phyloP scores from a whole-genome alignment of 768 basidiomycete genomes.

The Pluteus cervinus region DNA sequence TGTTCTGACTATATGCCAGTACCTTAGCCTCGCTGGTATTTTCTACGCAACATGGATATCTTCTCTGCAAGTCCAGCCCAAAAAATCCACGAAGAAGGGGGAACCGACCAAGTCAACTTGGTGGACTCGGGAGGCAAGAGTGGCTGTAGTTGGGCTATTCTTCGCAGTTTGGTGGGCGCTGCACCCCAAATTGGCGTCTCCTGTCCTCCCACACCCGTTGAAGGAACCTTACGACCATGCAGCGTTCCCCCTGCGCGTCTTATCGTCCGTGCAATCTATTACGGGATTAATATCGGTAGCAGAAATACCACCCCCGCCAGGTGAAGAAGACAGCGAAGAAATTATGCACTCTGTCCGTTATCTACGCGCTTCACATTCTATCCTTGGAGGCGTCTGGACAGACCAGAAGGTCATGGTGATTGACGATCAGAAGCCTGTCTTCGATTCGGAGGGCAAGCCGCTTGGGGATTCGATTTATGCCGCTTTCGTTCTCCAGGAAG shows the following conservation, averaged over 20 bases:
- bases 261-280: slow-evolving; percentile 60
- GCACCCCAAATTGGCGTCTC: slow-evolving; percentile 38
- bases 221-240: slow-evolving; percentile 44
- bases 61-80: slow-evolving; percentile 8
- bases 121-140: background rate
- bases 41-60: slow-evolving; percentile 24
- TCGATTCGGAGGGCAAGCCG: slow-evolving; percentile 46
- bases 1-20: slow-evolving; percentile 11
- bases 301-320: slow-evolving; percentile 46
- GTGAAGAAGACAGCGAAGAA: slow-evolving; percentile 20
- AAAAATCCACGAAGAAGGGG: slow-evolving; percentile 7
- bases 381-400: slow-evolving; percentile 78
- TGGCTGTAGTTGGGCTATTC: slow-evolving; percentile 20
- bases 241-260: slow-evolving; percentile 51
- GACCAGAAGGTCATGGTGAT: slow-evolving; percentile 39
- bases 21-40: slow-evolving; percentile 24
- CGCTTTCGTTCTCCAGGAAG: slow-evolving; percentile 86
- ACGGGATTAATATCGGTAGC: slow-evolving; percentile 84
- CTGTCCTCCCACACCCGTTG: slow-evolving; percentile 52
- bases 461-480: slow-evolving; percentile 79
- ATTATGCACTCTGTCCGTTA: slow-evolving; percentile 50
- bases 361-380: slow-evolving; percentile 58
- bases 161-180: slow-evolving; percentile 29
- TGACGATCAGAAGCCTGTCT: slow-evolving; percentile 32
- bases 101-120: background rate